Evolutionary conservation across 108 stramenopile species (phyloP), one percentile per base, ranked within the genome.

Genomic region (Pseudonitzschia multiseries): DNA sequence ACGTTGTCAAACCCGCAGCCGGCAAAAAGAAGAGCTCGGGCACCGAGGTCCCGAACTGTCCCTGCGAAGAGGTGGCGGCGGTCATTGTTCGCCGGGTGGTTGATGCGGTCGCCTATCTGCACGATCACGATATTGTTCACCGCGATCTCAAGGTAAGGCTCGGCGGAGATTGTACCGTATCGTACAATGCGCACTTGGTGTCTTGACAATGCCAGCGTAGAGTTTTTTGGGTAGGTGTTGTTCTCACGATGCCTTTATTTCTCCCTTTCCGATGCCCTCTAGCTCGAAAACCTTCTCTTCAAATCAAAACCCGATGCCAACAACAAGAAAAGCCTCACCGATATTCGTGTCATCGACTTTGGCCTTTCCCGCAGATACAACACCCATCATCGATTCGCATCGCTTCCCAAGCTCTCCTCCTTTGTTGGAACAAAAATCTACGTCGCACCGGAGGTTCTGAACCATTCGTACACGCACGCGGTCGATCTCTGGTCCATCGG

Each of bases 271-370:
- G 18, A 48, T 48, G 46, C 14, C 54, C 48, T 82, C 4, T 77
- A 98, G 72, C 97, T 96, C 50, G 97, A 98, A 81, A 97, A 97
- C 69, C 74, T 97, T 46, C 77, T 98, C 33, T 83, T 91, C 70
- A 69, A 69, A 33, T 50, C 62, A 18, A 43, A 69, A 6, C 61
- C 32, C 61, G 61, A 76, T 40, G 61, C 57, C 36, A 59, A 36
- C 0, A 50, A 48, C 56, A 74, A 86, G 41, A 50, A 89, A n/a
- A 56, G 54, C 10, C 54, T 56, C 9, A 42, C 68, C 21, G 54
- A 64, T 1, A 68, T 76, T 14, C 68, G 72, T 68, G 86, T 98
- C 48, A 94, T 94, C 31, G 97, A 98, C 72, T 96, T 98, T 83
- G 97, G 97, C 22, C 79, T 96, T 53, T 89, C 93, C 36, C 69